Base-by-base conservation (phyloP, 305 asterid genomes). In the Nicotiana rustica region DNA sequence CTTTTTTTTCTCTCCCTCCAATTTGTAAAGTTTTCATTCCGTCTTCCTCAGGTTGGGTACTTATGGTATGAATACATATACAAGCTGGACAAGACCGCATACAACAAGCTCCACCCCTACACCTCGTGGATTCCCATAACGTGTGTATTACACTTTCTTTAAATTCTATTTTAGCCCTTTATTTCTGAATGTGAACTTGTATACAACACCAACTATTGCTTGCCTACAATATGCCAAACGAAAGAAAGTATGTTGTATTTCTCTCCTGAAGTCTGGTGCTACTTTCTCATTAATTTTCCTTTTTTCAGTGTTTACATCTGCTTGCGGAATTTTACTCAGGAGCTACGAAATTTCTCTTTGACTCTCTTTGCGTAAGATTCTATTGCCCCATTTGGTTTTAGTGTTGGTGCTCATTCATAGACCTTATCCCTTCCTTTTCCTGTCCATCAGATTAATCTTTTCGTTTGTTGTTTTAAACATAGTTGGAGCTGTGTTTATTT, bases 121-220 rank as follows among this genome's bases (percentile, higher is more conserved):
- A 95, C 99, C 10, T 95, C 99, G 21, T 95, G 99, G 99, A 92
- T 95, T 81, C 99, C 99, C 75, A 95, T 95, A 86, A 90, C 95
- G 99, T 95, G 82, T 31, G 99, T 90, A 79, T 71, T 56, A 9
- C 17, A 29, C 12, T 31, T 55, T 4, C 69, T 84, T 78, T 55
- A 38, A n/a, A 55, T 67, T 57, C 47, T 14, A 52, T 15, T 25
- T 12, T 1, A 55, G 15, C 67, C 33, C n/a, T 55, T 29, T 47
- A 56, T 76, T 76, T 76, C 31, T 4, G 7, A 31, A 76, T 10
- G 52, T 76, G 67, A 55, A 56, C 67, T 31, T 55, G 66, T 76
- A 56, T 31, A 76, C 52, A 5, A 10, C 52, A 76, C 49, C 10
- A 17, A 9, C 15, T 21, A 15, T 55, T 56, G 67, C 65, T 75